These are phyloP conservation scores for Candida nitratophila DNA, from an alignment of 805 yeast species.

Conservation along the genomic window DNA sequence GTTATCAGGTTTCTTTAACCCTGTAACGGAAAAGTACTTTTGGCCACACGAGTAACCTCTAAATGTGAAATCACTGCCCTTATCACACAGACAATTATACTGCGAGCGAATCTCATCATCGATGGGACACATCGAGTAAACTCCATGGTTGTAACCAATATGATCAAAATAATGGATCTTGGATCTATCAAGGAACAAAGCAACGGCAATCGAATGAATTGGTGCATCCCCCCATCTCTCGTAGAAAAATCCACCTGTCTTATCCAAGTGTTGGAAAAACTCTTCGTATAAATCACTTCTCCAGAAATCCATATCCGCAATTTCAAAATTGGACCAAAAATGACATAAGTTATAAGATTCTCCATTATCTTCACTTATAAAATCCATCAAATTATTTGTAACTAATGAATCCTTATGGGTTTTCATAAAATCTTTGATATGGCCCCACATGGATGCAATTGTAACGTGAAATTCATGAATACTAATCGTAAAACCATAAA, in stretches of 20 bases:
- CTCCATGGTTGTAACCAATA: conserved; percentile 64
- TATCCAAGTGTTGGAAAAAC: conserved; percentile 58
- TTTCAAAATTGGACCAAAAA: conserved; percentile 77
- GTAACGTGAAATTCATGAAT: conserved; percentile 58
- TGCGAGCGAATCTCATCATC: conserved; percentile 19
- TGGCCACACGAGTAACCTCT: conserved; percentile 29
- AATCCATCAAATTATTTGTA: conserved; percentile 49
- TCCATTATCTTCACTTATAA: conserved; percentile 58
- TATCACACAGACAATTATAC: conserved; percentile 32
- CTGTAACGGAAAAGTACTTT: conserved; percentile 21
- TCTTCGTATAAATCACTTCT: conserved; percentile 48
- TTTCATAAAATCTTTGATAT: conserved; percentile 38
- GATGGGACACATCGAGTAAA: conserved; percentile 37
- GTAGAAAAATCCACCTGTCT: conserved; percentile 71
- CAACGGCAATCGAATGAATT: conserved; percentile 72
- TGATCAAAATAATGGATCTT: conserved; percentile 68
- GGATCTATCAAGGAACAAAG: conserved; percentile 47
- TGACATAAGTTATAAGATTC: conserved; percentile 67
- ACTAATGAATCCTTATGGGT: conserved; percentile 34
- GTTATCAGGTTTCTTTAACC: conserved; percentile 18
- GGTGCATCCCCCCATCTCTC: conserved; percentile 97
- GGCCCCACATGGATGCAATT: conserved; percentile 51
- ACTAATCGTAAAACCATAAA: conserved; percentile 62
- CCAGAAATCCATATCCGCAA: conserved; percentile 67
- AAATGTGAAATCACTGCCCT: conserved; percentile 31